phyloP scores from a whole-genome alignment of 768 basidiomycete genomes.

The Tylopilus plumbeoviolaceoides region DNA sequence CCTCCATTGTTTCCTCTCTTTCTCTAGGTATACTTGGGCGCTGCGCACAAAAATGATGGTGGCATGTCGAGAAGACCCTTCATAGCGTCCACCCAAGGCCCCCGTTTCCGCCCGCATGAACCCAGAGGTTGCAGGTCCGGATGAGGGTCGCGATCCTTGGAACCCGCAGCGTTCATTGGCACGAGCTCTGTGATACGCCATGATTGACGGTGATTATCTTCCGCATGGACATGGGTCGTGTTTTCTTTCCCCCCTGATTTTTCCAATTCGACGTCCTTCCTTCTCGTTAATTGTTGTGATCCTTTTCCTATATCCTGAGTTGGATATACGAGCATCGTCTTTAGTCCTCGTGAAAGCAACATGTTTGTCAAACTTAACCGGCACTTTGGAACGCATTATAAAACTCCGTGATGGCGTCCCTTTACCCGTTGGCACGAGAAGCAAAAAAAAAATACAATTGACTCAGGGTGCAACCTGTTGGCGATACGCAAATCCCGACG shows the following conservation, averaged over 20 bases:
- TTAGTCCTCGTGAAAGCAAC: conserved; percentile 3
- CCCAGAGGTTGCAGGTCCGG: conserved; percentile 3
- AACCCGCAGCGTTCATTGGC: background rate
- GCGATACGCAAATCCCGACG: conserved; percentile 12
- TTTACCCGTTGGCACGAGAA: conserved; percentile 1
- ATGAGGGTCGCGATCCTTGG: background rate
- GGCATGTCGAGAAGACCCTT: conserved; percentile 1
- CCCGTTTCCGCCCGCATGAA: conserved; percentile 2
- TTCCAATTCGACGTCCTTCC: background rate
- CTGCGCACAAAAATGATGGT: conserved; percentile 1
- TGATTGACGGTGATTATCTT: conserved; percentile 26
- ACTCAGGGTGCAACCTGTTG: background rate
- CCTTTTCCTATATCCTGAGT: background rate
- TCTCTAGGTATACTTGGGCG: background rate
- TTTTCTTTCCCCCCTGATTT: background rate
- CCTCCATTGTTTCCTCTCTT: background rate
- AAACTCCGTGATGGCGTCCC: conserved; percentile 8
- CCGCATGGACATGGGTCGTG: conserved; percentile 10
- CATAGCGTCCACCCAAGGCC: background rate
- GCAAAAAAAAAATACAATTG: background rate
- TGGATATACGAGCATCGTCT: conserved; percentile 3
- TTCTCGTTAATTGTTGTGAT: conserved; percentile 12
- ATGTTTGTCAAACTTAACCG: conserved; percentile 11
- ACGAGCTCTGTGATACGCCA: conserved; percentile 1
- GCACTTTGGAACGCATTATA: conserved; percentile 8